These are phyloP conservation scores for Pseudodiploospora longispora DNA, from an alignment of 2,329 filamentous ascomycete species.

Conservation along the genomic window DNA sequence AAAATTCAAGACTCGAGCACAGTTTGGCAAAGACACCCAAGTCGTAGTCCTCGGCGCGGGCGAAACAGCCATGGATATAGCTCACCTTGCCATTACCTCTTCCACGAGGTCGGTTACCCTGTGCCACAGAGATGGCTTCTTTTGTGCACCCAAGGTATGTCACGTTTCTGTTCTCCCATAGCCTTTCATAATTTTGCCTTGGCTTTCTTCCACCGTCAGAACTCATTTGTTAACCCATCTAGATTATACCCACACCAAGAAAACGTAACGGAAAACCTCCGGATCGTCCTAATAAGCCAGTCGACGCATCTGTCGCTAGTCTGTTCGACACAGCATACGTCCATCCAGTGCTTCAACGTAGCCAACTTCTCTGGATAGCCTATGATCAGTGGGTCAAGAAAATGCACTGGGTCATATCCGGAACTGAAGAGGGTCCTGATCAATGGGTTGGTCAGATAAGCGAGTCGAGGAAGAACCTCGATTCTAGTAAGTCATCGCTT, in stretches of 20 bases:
- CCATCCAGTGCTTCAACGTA: constrained; percentile 36
- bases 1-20: constrained; percentile 29
- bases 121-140: constrained; percentile 38
- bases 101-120: constrained; percentile 33
- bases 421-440: constrained; percentile 36
- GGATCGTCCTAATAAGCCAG: constrained; percentile 31
- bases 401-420: constrained; percentile 35
- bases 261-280: not conserved
- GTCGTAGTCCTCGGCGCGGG: constrained; percentile 36
- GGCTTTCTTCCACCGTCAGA: no score
- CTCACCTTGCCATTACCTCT: constrained; percentile 35
- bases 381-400: constrained; percentile 38
- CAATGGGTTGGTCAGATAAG: constrained; percentile 40
- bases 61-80: constrained; percentile 39
- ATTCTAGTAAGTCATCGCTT: constrained; percentile 20
- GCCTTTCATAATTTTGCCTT: not conserved
- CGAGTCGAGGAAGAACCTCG: constrained; percentile 25
- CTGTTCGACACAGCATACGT: constrained; percentile 45
- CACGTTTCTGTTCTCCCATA: no score
- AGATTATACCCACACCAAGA: constrained; percentile 20
- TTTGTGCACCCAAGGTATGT: constrained; percentile 35
- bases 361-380: constrained; percentile 33
- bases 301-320: constrained; percentile 38
- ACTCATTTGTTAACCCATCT: not conserved
- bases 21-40: constrained; percentile 31